Evolutionary conservation across 2,329 filamentous ascomycete genomes (phyloP).

Genomic region (Beauveria bassiana): DNA sequence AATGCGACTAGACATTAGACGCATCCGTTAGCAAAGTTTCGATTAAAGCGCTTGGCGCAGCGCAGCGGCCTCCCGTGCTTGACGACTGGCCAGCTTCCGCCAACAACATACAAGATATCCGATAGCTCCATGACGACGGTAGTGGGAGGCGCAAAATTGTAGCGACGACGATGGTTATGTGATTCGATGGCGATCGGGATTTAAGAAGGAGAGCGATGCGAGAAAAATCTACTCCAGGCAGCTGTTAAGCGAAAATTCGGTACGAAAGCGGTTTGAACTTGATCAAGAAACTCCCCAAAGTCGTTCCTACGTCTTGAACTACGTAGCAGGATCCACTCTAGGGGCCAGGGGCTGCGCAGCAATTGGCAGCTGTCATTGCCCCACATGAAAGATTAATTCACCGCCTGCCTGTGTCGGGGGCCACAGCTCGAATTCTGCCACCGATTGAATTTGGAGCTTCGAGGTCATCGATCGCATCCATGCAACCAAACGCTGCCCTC

Average conservation of each 20-base stretch:
- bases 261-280: neutral
- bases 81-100: neutral
- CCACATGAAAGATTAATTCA: neutral
- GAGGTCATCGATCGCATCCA: neutral
- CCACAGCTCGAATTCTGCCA: neutral
- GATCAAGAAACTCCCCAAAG: neutral
- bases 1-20: constrained; percentile 59
- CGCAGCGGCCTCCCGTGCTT: neutral
- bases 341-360: neutral
- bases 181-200: neutral
- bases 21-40: constrained; percentile 25
- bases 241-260: neutral
- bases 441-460: neutral
- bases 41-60: constrained; percentile 11
- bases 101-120: constrained; percentile 64
- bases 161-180: neutral
- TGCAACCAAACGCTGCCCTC: neutral
- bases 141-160: neutral
- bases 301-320: neutral
- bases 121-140: constrained; percentile 67
- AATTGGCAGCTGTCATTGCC: neutral
- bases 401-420: constrained; percentile 3
- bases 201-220: neutral
- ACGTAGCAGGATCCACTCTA: constrained; percentile 9
- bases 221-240: neutral